Evolutionary conservation across 2,329 filamentous ascomycete genomes (phyloP).

Genomic region (Diaporthe sp.): DNA sequence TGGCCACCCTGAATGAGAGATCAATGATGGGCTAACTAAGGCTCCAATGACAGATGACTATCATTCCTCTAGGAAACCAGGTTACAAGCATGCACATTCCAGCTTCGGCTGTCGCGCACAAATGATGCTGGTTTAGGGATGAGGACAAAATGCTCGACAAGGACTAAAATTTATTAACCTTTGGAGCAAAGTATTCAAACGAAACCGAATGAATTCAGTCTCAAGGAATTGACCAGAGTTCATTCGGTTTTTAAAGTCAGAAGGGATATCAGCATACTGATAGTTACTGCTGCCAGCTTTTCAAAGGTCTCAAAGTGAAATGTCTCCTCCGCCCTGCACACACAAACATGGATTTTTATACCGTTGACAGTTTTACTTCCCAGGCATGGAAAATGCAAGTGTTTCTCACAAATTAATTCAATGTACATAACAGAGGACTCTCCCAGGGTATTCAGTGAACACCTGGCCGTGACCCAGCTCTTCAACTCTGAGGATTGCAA

Average conservation of each 20-base stretch:
- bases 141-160: not conserved
- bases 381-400: no score
- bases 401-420: no score
- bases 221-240: not conserved
- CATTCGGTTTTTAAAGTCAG: not conserved
- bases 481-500: not conserved
- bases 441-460: not conserved
- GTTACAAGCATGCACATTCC: not conserved
- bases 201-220: not conserved
- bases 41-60: not conserved
- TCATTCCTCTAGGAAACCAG: no score
- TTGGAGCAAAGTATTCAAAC: not conserved
- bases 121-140: not conserved
- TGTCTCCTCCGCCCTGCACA: not conserved
- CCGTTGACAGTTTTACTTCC: not conserved
- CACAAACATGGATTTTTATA: not conserved
- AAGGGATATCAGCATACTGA: not conserved
- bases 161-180: not conserved
- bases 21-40: not conserved
- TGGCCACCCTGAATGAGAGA: not conserved
- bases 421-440: not conserved
- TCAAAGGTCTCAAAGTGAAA: not conserved
- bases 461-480: no score
- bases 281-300: not conserved
- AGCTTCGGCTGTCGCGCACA: not conserved